phyloP scores from a whole-genome alignment of 208 protist genomes.

The Trypanosoma cruzi region DNA sequence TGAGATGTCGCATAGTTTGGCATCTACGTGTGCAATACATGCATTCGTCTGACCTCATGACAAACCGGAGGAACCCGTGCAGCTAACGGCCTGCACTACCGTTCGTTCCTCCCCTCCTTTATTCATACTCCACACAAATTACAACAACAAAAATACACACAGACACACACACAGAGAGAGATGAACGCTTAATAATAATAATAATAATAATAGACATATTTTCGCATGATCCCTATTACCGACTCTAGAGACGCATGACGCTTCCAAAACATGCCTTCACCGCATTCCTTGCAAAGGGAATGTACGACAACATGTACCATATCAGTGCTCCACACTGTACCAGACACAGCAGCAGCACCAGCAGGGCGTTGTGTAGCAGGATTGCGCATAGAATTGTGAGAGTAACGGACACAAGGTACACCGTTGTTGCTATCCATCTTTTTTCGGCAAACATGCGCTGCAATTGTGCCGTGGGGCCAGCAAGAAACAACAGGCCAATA shows the following conservation, averaged over 20 bases:
- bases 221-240: slow-evolving; percentile 6
- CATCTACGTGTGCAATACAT: no score
- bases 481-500: slow-evolving; percentile 74
- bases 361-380: slow-evolving; percentile 49
- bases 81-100: no score
- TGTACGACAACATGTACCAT: slow-evolving; percentile 92
- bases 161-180: slow-evolving; percentile 1
- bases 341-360: slow-evolving; percentile 65
- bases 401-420: slow-evolving; percentile 75
- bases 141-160: no score
- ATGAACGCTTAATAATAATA: background rate
- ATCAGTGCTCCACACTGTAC: slow-evolving; percentile 69
- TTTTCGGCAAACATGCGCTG: slow-evolving; percentile 83
- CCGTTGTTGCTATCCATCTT: slow-evolving; percentile 71
- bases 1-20: no score
- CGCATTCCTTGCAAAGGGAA: slow-evolving; percentile 71
- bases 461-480: slow-evolving; percentile 69
- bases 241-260: slow-evolving; percentile 2
- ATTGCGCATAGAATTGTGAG: slow-evolving; percentile 73
- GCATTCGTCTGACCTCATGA: no score
- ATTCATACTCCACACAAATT: no score
- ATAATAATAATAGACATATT: background rate
- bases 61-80: no score
- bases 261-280: slow-evolving; percentile 37
- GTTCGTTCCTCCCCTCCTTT: no score